A percentile compares a stretch with the other conserved stretches of the same genome.
These are phyloP conservation scores for Phylloboletellus chloephorus DNA, from an alignment of 1,284 basidiomycete species.

Conservation along the genomic window DNA sequence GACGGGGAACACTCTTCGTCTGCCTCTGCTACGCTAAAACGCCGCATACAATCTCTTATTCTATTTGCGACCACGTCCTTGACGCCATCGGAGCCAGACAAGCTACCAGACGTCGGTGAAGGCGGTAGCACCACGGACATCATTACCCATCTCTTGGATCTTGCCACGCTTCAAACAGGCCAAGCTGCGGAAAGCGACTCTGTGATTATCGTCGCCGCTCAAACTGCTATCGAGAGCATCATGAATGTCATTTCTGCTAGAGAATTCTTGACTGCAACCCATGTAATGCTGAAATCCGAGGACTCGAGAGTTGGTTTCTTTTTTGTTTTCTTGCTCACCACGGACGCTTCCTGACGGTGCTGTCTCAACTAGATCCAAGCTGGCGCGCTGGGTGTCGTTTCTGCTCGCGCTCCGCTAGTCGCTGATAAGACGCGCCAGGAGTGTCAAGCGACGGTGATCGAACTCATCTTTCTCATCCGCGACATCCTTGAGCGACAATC, in stretches of 20 bases:
- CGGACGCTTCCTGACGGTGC: not conserved
- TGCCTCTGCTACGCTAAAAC: slow-evolving; percentile 40
- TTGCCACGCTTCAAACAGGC: slow-evolving; percentile 17
- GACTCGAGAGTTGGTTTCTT: slow-evolving; percentile 39
- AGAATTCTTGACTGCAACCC: slow-evolving; percentile 53
- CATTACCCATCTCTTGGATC: slow-evolving; percentile 24
- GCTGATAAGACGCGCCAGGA: slow-evolving; percentile 52
- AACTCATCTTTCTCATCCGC: slow-evolving; percentile 49
- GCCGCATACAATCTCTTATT: slow-evolving; percentile 63
- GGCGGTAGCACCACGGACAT: slow-evolving; percentile 31
- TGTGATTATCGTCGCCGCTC: slow-evolving; percentile 44
- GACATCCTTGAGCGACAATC: slow-evolving; percentile 42
- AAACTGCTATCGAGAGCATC: slow-evolving; percentile 43
- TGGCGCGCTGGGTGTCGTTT: slow-evolving; percentile 62
- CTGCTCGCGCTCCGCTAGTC: slow-evolving; percentile 60
- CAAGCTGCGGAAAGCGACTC: slow-evolving; percentile 21
- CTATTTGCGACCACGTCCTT: slow-evolving; percentile 45
- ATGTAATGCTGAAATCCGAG: slow-evolving; percentile 49
- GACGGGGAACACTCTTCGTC: slow-evolving; percentile 51
- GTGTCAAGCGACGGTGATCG: slow-evolving; percentile 44
- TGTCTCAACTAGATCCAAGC: slow-evolving; percentile 46
- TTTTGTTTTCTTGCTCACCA: not conserved
- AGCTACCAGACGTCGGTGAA: slow-evolving; percentile 35
- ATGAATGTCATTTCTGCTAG: slow-evolving; percentile 61
- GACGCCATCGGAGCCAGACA: slow-evolving; percentile 33